Conservation (phyloP, 805 yeast species). For the Blastobotrys robertii region DNA sequence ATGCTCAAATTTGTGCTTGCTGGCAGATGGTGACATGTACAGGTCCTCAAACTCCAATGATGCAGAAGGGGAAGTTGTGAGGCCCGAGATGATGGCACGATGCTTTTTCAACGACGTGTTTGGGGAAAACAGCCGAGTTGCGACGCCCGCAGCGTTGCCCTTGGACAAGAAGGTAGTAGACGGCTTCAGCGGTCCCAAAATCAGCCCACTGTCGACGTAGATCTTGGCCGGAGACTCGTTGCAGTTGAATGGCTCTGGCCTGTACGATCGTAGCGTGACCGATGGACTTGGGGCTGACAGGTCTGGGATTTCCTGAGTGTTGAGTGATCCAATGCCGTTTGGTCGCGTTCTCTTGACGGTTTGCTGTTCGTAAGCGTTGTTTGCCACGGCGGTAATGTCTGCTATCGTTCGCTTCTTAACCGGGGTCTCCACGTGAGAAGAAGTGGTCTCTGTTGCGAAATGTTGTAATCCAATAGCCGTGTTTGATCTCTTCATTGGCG, state of each 20-base stretch:
- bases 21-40: conserved; percentile 12
- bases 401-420: conserved; percentile 1
- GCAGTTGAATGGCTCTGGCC: background rate
- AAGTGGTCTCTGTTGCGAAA: conserved; percentile 4
- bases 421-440: background rate
- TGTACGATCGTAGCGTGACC: background rate
- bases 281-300: conserved; percentile 7
- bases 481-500: conserved; percentile 16
- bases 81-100: conserved; percentile 17
- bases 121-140: conserved; percentile 13
- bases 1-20: conserved; percentile 2
- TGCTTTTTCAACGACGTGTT: conserved; percentile 20
- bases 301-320: conserved; percentile 7
- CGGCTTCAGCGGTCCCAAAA: conserved; percentile 11
- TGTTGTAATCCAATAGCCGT: conserved; percentile 21
- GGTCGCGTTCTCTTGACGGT: background rate
- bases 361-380: background rate
- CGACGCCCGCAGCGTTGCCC: background rate
- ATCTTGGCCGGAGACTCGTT: conserved; percentile 4
- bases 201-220: conserved; percentile 4
- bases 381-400: background rate
- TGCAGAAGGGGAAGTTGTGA: conserved; percentile 17
- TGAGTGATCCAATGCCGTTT: conserved; percentile 4
- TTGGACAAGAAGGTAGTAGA: conserved; percentile 4
- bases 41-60: conserved; percentile 29